phyloP scores from a whole-genome alignment of 208 protist genomes.

The Novymonas esmeraldas region DNA sequence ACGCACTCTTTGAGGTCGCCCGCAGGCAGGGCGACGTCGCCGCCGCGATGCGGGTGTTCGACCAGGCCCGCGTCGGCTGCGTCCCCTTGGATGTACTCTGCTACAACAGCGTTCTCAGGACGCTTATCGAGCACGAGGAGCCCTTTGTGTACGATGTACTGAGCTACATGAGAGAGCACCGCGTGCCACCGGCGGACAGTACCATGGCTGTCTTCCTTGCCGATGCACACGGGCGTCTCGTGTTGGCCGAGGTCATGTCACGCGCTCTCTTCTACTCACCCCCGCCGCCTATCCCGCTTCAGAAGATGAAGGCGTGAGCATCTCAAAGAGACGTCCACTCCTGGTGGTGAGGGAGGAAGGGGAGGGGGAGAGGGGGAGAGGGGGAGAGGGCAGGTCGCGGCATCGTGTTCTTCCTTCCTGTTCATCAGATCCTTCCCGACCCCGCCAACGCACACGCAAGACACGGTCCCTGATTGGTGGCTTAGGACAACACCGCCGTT shows the following conservation, averaged over 20 bases:
- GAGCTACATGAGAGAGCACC: constrained; percentile 75
- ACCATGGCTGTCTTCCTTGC: constrained; percentile 82
- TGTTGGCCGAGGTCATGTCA: constrained; percentile 45
- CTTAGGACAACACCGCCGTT: too few species aligned
- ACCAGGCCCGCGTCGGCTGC: constrained; percentile 76
- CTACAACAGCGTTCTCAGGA: constrained; percentile 86
- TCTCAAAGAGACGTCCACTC: too few species aligned
- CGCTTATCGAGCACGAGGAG: constrained; percentile 54
- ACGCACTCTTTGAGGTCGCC: constrained; percentile 68
- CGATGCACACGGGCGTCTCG: constrained; percentile 46
- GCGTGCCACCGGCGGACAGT: constrained; percentile 49
- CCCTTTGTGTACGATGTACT: constrained; percentile 79
- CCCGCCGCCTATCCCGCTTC: constrained; percentile 6
- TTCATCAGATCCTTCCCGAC: too few species aligned
- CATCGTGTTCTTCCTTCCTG: too few species aligned
- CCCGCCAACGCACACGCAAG: too few species aligned
- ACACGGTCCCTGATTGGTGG: too few species aligned
- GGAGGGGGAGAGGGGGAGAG: too few species aligned
- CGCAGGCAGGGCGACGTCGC: constrained; percentile 29
- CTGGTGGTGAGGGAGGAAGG: constrained; percentile 8
- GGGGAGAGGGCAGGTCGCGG: too few species aligned
- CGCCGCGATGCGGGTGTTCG: constrained; percentile 58
- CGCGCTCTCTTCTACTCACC: constrained; percentile 36
- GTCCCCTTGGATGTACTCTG: constrained; percentile 50
- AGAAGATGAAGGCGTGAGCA: constrained; percentile 17